Evolutionary conservation across 2,329 filamentous ascomycete genomes (phyloP), one percentile per base, ranked within the genome.

Genomic region (Colletotrichum viniferum): DNA sequence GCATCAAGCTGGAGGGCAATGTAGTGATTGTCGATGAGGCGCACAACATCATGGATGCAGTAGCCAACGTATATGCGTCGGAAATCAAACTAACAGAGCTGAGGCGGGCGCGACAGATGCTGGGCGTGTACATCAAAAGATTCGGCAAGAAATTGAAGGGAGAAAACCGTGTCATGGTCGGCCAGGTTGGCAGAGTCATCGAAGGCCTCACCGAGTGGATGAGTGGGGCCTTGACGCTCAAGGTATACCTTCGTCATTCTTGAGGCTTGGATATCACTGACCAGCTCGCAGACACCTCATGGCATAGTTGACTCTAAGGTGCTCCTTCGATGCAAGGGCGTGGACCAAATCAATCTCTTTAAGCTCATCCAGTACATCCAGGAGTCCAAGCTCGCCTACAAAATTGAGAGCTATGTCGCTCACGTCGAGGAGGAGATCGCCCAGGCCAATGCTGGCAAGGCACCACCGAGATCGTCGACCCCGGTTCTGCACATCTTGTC

Each of bases 21-120:
- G 89, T 99, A 1, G 92, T 99, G n/a, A 94, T 99, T 30, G 95
- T 99, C 63, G 97, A 99, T 79, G 97, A 99, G 86, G 97, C 97
- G 0, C 97, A 99, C 82, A 99, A 99, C 81, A 91, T 99, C 68
- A 98, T 98, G 94, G 96, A 98, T 82, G 96, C 96, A 0, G 95
- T 99, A 61, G 91, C 95, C 18, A 94, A 93, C 61, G 97, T 98
- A 38, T 93, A 98, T 82, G 96, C 96, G 0, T 92, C 95, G 0
- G 92, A 94, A 43, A 89, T 98, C 24, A 91, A 91, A 4, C 86
- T 98, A 5, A 86, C 87, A 30, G 96, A 98, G 77, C 86, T 98
- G 21, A 91, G 91, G 65, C 89, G 90, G 74, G 95, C 94, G 4
- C 90, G 95, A 69, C 89, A 89, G 64, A 96, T 98, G 84, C 88